Conservation (phyloP, 108 stramenopile species). For the Cyclotella atomus region DNA sequence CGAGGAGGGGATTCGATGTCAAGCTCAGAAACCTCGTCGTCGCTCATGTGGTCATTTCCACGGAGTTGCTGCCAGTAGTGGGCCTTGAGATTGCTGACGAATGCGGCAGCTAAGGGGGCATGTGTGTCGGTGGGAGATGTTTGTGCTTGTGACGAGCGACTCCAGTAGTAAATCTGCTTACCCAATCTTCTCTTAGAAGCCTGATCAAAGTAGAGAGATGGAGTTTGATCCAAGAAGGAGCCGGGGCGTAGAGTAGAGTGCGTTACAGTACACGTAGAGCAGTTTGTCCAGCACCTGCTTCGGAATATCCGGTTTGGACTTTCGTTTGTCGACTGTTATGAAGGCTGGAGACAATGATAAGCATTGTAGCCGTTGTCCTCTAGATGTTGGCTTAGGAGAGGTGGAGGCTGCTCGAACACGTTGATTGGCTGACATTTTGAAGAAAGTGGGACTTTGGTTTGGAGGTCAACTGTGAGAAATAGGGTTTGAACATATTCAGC, state of each 20-base stretch:
- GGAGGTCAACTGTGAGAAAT: too few relatives aligned
- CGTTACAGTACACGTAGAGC: not conserved
- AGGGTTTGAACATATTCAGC: too few relatives aligned
- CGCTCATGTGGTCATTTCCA: not conserved
- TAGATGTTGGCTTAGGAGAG: too few relatives aligned
- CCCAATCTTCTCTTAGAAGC: slow-evolving; percentile 1
- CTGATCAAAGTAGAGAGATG: not conserved
- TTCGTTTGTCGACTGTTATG: too few relatives aligned
- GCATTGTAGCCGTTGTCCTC: too few relatives aligned
- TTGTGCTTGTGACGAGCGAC: not conserved
- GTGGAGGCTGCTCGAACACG: too few relatives aligned
- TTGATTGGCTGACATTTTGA: too few relatives aligned
- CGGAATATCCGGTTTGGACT: too few relatives aligned
- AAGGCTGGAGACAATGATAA: too few relatives aligned
- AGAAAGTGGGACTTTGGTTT: too few relatives aligned
- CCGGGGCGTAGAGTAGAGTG: not conserved
- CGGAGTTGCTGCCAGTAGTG: not conserved
- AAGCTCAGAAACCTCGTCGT: not conserved
- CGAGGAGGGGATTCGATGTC: slow-evolving; percentile 6
- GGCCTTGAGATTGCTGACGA: not conserved
- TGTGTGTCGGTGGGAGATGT: not conserved
- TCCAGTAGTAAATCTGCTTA: not conserved
- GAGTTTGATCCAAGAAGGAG: not conserved
- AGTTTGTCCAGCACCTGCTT: not conserved
- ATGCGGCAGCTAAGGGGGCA: slow-evolving; percentile 3